phyloP scores from a whole-genome alignment of 257 asterid species.

The Salvia rosmarinus region DNA sequence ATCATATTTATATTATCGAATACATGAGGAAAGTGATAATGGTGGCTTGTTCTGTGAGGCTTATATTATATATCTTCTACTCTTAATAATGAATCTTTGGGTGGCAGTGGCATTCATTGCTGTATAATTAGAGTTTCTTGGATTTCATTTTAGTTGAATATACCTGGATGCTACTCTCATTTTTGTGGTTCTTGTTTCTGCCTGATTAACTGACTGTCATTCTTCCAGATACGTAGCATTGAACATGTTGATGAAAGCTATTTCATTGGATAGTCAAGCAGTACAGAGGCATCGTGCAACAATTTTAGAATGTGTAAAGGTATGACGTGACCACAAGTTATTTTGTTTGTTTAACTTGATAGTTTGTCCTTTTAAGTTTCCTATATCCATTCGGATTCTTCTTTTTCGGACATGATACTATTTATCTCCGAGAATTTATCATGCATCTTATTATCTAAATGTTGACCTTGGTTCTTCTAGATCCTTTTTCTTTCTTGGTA shows the following conservation, averaged over 20 bases:
- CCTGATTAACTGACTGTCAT: constrained; percentile 37
- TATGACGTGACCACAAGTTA: constrained; percentile 32
- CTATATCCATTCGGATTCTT: constrained; percentile 15
- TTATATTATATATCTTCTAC: constrained; percentile 4
- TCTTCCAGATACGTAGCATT: constrained; percentile 90
- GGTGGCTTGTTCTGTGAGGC: constrained; percentile 17
- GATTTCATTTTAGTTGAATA: constrained; percentile 22
- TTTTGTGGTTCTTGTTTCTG: constrained; percentile 32
- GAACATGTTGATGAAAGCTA: constrained; percentile 97
- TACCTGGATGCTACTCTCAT: constrained; percentile 16
- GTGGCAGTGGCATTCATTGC: background rate
- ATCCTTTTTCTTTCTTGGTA: background rate
- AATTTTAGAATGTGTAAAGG: constrained; percentile 97
- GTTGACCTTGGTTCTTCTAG: constrained; percentile 21
- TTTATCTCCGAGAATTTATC: constrained; percentile 3
- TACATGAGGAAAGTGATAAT: background rate
- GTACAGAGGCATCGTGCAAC: constrained; percentile 99
- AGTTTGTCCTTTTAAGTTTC: constrained; percentile 20
- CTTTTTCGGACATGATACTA: constrained; percentile 25
- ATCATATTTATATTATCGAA: background rate
- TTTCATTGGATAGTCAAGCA: constrained; percentile 92
- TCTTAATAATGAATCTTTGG: background rate
- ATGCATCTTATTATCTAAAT: constrained; percentile 5
- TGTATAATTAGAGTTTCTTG: constrained; percentile 22
- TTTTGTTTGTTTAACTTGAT: constrained; percentile 12